Conservation (phyloP, 495 filamentous ascomycete genomes). For the Penicillium cataractarum region DNA sequence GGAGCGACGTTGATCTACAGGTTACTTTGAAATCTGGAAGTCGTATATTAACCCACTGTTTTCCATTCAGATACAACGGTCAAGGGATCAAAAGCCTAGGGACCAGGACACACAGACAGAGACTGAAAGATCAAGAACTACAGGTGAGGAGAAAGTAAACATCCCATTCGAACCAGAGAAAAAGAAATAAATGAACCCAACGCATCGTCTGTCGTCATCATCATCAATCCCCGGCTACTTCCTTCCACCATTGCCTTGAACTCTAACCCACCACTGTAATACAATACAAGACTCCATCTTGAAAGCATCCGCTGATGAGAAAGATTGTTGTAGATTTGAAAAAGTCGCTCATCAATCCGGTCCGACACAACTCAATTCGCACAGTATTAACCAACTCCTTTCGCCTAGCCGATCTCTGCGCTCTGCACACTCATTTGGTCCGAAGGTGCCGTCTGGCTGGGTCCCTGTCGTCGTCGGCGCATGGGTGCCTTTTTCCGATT, state of each 20-base stretch:
- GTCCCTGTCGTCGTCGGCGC: conserved; percentile 47
- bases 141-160: conserved; percentile 15
- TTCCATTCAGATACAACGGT: not conserved
- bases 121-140: not conserved
- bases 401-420: conserved; percentile 31
- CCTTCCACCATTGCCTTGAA: not conserved
- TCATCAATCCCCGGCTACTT: conserved; percentile 16
- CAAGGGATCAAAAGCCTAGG: not conserved
- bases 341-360: not conserved
- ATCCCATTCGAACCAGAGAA: conserved; percentile 23
- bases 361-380: not conserved
- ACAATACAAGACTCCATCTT: conserved; percentile 6
- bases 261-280: not conserved
- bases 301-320: not conserved
- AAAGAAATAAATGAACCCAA: conserved; percentile 17
- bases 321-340: conserved; percentile 14
- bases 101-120: not conserved
- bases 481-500: conserved; percentile 57
- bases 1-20: not conserved
- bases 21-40: not conserved
- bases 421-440: conserved; percentile 46
- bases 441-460: conserved; percentile 19
- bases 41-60: not conserved
- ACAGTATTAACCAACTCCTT: not conserved
- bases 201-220: conserved; percentile 22